Evolutionary conservation across 345 rosid genomes (phyloP).

Genomic region (Camelina laxa): DNA sequence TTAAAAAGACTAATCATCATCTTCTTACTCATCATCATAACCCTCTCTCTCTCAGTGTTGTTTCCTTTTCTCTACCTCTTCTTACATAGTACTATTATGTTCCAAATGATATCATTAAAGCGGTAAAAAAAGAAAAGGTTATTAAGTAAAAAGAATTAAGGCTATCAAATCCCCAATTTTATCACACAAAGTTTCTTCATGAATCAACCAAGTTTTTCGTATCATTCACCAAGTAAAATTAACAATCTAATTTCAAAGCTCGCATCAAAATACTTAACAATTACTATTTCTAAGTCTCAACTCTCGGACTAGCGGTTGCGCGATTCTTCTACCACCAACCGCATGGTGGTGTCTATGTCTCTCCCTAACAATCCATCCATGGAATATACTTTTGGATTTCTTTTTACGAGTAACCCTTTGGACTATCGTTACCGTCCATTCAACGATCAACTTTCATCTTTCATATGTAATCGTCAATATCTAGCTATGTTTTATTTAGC

Average conservation of each 20-base stretch:
- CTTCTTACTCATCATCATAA: constrained; percentile 32
- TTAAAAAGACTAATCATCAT: constrained; percentile 25
- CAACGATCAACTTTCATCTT: not conserved
- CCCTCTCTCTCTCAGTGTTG: constrained; percentile 22
- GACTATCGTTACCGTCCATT: not conserved
- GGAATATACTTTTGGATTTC: too few relatives aligned
- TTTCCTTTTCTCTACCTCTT: constrained; percentile 23
- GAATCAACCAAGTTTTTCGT: not conserved
- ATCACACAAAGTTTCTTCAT: not conserved
- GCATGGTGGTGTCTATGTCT: not conserved
- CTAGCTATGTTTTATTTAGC: too few relatives aligned
- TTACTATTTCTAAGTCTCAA: too few relatives aligned
- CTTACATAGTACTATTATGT: not conserved
- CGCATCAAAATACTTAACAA: not conserved
- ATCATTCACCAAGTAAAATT: constrained; percentile 5
- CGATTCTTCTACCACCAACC: not conserved
- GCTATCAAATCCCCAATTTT: too few relatives aligned
- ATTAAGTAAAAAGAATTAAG: too few relatives aligned
- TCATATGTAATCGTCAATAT: too few relatives aligned
- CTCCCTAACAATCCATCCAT: not conserved
- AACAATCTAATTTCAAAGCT: not conserved
- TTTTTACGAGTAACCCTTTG: not conserved
- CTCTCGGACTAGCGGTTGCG: not conserved
- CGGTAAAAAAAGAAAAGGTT: not conserved
- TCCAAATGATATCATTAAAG: constrained; percentile 4